A percentile compares a stretch with the other conserved stretches of the same genome.
These are phyloP conservation scores for Neotropicomus parvogracilis DNA, from an alignment of 1,284 basidiomycete species.

Conservation along the genomic window DNA sequence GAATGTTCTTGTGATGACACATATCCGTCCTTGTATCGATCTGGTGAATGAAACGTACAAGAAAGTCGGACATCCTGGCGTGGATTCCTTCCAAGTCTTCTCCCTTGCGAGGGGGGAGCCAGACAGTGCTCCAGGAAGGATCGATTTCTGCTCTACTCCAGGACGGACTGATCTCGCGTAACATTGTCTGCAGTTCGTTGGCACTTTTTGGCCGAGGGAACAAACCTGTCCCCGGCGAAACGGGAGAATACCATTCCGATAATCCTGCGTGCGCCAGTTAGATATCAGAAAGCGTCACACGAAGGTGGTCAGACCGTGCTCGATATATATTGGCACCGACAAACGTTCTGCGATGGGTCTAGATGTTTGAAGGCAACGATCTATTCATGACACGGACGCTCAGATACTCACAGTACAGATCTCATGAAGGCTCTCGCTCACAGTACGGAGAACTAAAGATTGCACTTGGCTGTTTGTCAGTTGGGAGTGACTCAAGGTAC, in stretches of 20 bases:
- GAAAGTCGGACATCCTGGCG: slow-evolving; percentile 52
- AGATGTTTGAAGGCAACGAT: slow-evolving; percentile 81
- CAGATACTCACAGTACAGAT: not conserved
- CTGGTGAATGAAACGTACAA: slow-evolving; percentile 50
- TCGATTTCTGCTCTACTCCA: slow-evolving; percentile 66
- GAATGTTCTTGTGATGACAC: slow-evolving; percentile 45
- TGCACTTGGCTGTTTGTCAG: slow-evolving; percentile 66
- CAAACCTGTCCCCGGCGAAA: slow-evolving; percentile 59
- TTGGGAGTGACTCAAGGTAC: slow-evolving; percentile 63
- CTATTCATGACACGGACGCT: slow-evolving; percentile 35
- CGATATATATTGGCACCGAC: slow-evolving; percentile 65
- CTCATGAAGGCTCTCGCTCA: slow-evolving; percentile 38
- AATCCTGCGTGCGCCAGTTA: slow-evolving; percentile 47
- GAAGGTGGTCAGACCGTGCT: slow-evolving; percentile 55
- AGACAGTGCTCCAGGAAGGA: slow-evolving; percentile 58
- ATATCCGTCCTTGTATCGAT: slow-evolving; percentile 43
- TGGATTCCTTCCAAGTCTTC: slow-evolving; percentile 68
- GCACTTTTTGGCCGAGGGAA: slow-evolving; percentile 67
- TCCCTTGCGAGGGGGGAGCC: slow-evolving; percentile 68
- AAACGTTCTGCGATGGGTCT: slow-evolving; percentile 61
- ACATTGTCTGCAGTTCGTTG: slow-evolving; percentile 48
- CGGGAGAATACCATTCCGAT: slow-evolving; percentile 83
- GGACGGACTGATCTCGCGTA: slow-evolving; percentile 52
- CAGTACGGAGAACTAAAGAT: slow-evolving; percentile 81
- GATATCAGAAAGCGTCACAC: not conserved